Evolutionary conservation across 805 yeast genomes (phyloP).

Genomic region (Nakazawaea peltata): DNA sequence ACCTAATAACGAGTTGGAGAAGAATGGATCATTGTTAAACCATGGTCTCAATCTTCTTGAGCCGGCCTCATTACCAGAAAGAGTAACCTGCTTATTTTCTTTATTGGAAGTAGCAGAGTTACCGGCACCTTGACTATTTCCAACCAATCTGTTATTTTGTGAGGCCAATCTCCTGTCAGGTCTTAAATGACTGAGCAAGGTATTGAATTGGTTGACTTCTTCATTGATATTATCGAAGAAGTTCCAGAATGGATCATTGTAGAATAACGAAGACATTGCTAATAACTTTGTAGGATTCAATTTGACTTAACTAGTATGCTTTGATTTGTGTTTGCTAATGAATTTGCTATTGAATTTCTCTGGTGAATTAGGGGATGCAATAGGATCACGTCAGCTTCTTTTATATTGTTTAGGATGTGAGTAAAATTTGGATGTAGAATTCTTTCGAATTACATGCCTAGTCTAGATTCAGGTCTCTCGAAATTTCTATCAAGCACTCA

Average conservation of each 20-base stretch:
- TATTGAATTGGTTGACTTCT: slow-evolving; percentile 31
- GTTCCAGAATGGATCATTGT: slow-evolving; percentile 32
- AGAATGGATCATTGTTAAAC: slow-evolving; percentile 16
- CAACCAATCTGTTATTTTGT: background rate
- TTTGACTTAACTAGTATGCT: background rate
- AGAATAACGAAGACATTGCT: slow-evolving; percentile 12
- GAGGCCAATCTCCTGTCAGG: background rate
- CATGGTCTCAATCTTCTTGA: slow-evolving; percentile 19
- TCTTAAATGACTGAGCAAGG: slow-evolving; percentile 16
- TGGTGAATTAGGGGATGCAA: too few species aligned
- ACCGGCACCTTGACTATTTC: too few species aligned
- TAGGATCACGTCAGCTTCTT: too few species aligned
- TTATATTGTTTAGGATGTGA: too few species aligned
- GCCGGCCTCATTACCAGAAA: too few species aligned
- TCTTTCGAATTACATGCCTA: too few species aligned
- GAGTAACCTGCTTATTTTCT: too few species aligned
- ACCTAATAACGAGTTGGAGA: slow-evolving; percentile 6
- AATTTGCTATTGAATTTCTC: too few species aligned
- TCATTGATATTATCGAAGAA: slow-evolving; percentile 34
- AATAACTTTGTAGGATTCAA: too few species aligned
- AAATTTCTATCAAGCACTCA: too few species aligned
- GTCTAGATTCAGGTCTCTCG: too few species aligned
- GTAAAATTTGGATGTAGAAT: too few species aligned
- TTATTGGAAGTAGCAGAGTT: slow-evolving; percentile 10
- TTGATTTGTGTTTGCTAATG: background rate